phyloP scores from a whole-genome alignment of 2,329 filamentous ascomycete genomes.

The Pyrenochaeta sp. region DNA sequence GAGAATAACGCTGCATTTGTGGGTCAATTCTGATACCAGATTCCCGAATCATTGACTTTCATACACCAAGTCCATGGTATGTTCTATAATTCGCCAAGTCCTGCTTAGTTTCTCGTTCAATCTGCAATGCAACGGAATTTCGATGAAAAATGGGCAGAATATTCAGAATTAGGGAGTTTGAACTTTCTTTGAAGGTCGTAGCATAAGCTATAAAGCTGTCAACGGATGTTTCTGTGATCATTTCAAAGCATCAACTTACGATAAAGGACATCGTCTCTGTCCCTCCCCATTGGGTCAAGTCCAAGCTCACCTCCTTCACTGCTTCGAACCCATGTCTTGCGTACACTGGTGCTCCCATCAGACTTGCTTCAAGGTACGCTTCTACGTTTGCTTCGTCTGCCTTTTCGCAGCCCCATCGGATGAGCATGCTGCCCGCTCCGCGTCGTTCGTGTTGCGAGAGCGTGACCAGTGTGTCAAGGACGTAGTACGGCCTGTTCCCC shows the following conservation, averaged over 20 bases:
- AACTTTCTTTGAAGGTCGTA: constrained; percentile 13
- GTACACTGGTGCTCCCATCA: constrained; percentile 45
- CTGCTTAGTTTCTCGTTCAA: too few relatives aligned
- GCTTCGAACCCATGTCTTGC: constrained; percentile 37
- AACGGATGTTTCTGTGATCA: not conserved
- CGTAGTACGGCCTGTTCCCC: constrained; percentile 31
- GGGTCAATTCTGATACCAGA: too few relatives aligned
- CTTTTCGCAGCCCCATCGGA: constrained; percentile 39
- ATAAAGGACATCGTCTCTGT: constrained; percentile 35
- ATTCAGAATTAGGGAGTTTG: not conserved
- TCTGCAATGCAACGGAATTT: too few relatives aligned
- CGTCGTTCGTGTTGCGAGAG: constrained; percentile 36
- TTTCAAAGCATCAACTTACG: constrained; percentile 30
- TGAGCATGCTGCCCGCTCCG: constrained; percentile 43
- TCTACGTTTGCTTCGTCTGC: constrained; percentile 43
- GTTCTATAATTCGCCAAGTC: too few relatives aligned
- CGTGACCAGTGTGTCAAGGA: constrained; percentile 43
- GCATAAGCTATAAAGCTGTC: constrained; percentile 19
- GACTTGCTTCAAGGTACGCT: constrained; percentile 42
- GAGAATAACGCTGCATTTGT: too few relatives aligned
- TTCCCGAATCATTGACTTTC: too few relatives aligned
- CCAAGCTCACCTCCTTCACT: constrained; percentile 35
- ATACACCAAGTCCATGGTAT: too few relatives aligned
- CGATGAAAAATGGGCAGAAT: too few relatives aligned
- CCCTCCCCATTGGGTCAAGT: constrained; percentile 39